Evolutionary conservation across 257 asterid genomes (phyloP).

Genomic region (Primulina tabacum): DNA sequence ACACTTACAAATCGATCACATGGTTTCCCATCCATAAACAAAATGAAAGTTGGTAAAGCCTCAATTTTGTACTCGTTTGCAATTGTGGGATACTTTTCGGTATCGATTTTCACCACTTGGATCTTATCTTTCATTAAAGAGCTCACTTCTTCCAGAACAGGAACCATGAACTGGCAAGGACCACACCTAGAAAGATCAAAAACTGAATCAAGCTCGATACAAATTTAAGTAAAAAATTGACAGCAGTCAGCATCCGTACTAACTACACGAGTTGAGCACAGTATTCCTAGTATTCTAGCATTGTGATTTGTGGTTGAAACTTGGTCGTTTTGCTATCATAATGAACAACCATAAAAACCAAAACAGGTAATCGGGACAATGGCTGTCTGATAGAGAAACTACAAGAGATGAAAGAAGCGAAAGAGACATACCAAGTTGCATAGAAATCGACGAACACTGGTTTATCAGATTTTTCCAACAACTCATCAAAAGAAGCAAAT

Average conservation of each 20-base stretch:
- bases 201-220: not conserved
- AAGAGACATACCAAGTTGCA: not conserved
- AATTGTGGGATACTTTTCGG: constrained; percentile 80
- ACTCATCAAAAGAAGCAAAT: not conserved
- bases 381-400: not conserved
- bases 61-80: constrained; percentile 75
- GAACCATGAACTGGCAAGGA: constrained; percentile 95
- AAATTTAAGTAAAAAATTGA: not conserved
- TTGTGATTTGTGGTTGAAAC: not conserved
- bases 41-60: constrained; percentile 89
- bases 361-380: not conserved
- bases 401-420: not conserved
- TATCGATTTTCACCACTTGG: constrained; percentile 84
- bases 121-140: constrained; percentile 63
- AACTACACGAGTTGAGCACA: not conserved
- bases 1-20: constrained; percentile 84
- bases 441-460: not conserved
- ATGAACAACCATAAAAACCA: not conserved
- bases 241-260: not conserved
- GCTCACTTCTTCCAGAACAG: constrained; percentile 74
- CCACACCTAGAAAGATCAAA: constrained; percentile 74
- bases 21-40: constrained; percentile 88
- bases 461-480: not conserved
- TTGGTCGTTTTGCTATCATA: not conserved
- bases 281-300: not conserved